Conservation (phyloP, 179 eudicot species). For the Sideroxylon spinosum region DNA sequence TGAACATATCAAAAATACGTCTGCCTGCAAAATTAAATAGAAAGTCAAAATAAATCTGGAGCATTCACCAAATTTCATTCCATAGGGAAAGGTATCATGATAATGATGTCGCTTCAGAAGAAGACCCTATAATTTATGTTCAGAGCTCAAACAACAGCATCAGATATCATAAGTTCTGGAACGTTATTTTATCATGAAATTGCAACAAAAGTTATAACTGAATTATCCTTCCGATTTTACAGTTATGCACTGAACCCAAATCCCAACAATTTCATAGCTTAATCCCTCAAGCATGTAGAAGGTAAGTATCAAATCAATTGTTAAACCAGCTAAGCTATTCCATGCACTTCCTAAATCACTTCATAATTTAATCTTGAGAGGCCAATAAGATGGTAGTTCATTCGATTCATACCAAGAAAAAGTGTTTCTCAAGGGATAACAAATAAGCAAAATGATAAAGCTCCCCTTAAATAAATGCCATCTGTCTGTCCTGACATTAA, state of each 20-base stretch:
- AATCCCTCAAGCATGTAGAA: neutral
- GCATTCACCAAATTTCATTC: neutral
- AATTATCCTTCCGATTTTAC: neutral
- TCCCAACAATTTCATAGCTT: neutral
- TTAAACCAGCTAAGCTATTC: neutral
- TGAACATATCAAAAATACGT: conserved; percentile 66
- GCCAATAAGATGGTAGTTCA: neutral
- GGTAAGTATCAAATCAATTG: neutral
- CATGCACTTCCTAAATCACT: neutral
- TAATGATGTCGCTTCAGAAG: neutral
- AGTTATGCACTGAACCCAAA: neutral
- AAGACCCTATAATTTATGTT: neutral
- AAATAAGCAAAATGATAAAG: neutral
- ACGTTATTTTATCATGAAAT: neutral
- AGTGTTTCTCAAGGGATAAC: neutral
- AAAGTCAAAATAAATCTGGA: neutral
- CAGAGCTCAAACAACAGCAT: neutral
- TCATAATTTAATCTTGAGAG: neutral
- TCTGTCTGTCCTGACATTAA: neutral
- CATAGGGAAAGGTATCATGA: neutral
- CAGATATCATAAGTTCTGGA: neutral
- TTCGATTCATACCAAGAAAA: neutral
- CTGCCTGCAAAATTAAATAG: conserved; percentile 52
- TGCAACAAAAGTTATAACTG: neutral
- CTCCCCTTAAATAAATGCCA: neutral